Evolutionary conservation across 169 alveolate genomes (phyloP), one percentile per base, ranked within the genome.

Genomic region (Plasmodium relictum): DNA sequence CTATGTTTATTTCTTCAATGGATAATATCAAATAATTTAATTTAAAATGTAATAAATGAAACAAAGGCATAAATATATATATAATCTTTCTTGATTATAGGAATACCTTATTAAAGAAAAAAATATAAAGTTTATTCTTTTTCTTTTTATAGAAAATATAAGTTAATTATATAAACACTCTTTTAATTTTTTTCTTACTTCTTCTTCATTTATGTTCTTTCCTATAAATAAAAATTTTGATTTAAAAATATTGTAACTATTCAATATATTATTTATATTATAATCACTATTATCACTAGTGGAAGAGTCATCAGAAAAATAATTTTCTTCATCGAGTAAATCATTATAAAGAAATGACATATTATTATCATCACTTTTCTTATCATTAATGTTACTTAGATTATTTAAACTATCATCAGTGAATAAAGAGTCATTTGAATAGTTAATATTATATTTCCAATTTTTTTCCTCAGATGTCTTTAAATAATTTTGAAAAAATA

Each of bases 191-290:
- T 26, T 62, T 56, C 31, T 56, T 48, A 86, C 20, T 44, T 39
- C 37, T 66, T 86, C 88, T 52, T 44, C 58, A 45, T 86, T 74
- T 20, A 86, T 86, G 18, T 71, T 22, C 59, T 86, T 86, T n/a
- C 92, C 92, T 86, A 86, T 86, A 66, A 86, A 86, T 61, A 86
- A 73, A 73, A 86, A 86, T 16, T 24, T 22, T 12, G 92, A 86
- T 0, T 66, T 14, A 45, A 86, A 86, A 63, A 44, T 31, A 24
- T 70, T 54, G 1, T 12, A 26, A 50, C 69, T 58, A 18, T 45
- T 45, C 50, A 86, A 70, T n/a, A 86, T 61, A 39, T 56, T 86
- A 26, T 44, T 58, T 59, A 86, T 20, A 44, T 86, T 86, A 66
- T 86, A 86, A 9, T 86, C 88, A 0, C 26, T 37, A 44, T 24